Percentiles rank a stretch among this genome's conserved stretches.
These are phyloP conservation scores for Piromyces sp. DNA, from an alignment of 192 early-diverging fungal genomes.

Conservation along the genomic window DNA sequence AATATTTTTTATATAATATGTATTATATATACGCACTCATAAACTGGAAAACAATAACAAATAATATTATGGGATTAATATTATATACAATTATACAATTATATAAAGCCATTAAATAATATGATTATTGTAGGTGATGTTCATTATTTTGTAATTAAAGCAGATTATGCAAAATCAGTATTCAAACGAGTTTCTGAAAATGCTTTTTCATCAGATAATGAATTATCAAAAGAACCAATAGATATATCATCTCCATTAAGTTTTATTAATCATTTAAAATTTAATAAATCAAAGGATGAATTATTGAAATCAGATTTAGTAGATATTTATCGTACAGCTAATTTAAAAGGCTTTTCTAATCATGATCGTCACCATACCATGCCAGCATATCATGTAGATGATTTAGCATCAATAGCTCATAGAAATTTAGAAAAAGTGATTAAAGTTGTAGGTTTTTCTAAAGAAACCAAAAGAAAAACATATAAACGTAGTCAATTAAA, in stretches of 20 bases:
- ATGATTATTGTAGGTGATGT: constrained; percentile 57
- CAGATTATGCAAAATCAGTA: not conserved
- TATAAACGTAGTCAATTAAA: not conserved
- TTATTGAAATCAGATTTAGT: not conserved
- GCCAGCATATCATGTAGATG: not conserved
- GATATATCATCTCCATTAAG: not conserved
- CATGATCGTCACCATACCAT: not conserved
- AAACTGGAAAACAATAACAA: too few species aligned
- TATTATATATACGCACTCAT: not conserved
- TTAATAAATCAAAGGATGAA: not conserved
- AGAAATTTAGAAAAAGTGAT: not conserved
- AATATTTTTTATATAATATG: too few species aligned
- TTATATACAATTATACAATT: too few species aligned
- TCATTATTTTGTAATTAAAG: constrained; percentile 7
- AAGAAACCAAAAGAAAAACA: not conserved
- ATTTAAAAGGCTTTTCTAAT: not conserved
- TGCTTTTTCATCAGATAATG: not conserved
- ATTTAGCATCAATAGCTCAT: not conserved
- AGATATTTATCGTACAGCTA: not conserved
- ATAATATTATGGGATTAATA: too few species aligned
- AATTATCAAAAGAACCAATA: not conserved
- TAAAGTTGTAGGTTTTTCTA: not conserved
- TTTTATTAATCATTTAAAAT: not conserved
- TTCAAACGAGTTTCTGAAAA: not conserved
- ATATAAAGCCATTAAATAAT: constrained; percentile 48